These are phyloP conservation scores for Solanum appendiculatum DNA, from an alignment of 257 asterid species.

Conservation along the genomic window DNA sequence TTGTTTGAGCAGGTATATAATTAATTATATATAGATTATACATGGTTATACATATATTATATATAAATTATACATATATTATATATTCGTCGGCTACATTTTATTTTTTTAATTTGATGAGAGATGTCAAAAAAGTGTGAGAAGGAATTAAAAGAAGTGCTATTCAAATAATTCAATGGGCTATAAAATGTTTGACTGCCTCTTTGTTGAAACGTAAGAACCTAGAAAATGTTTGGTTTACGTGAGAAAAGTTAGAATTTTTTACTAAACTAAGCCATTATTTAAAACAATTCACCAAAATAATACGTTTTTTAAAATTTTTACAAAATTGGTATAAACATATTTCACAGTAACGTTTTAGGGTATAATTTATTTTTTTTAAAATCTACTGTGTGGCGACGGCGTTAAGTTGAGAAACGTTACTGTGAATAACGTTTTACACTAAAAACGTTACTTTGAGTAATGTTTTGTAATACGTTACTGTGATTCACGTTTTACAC, in stretches of 20 bases:
- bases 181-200: neutral
- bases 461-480: too few relatives aligned
- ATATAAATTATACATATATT: neutral
- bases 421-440: too few relatives aligned
- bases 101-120: neutral
- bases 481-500: too few relatives aligned
- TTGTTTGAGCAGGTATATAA: neutral
- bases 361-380: too few relatives aligned
- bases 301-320: too few relatives aligned
- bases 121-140: neutral
- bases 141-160: neutral
- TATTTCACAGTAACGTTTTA: too few relatives aligned
- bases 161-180: neutral
- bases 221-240: neutral
- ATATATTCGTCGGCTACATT: neutral
- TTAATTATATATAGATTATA: neutral
- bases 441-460: too few relatives aligned
- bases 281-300: too few relatives aligned
- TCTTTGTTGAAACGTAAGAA: neutral
- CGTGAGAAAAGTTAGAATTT: neutral
- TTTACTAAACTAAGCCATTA: too few relatives aligned
- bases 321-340: too few relatives aligned
- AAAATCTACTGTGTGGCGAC: too few relatives aligned
- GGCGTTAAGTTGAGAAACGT: too few relatives aligned
- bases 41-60: neutral